Base-by-base conservation (phyloP, 75 land plant genomes). In the Picea sitchensis region DNA sequence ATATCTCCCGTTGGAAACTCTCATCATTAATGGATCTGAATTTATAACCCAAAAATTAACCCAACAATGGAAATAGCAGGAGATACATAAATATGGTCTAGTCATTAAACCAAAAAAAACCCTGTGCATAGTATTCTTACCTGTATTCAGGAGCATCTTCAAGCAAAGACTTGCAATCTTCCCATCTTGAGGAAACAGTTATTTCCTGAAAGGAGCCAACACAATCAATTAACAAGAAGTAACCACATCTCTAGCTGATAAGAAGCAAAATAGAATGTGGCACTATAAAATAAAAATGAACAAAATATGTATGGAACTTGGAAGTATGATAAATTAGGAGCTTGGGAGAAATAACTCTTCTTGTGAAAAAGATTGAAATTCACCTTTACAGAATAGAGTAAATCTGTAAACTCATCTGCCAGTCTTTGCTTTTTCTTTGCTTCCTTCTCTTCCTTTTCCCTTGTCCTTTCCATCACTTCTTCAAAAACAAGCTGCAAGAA, bases 371-470 rank as follows among this genome's bases (percentile, higher is more conserved):
- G 1, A 44, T 51, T 51, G 11, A 44, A 18, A 15, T n/a, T 17
- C 71, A 94, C 99, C 98, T 94, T 96, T 13, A 80, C 82, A 23
- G 86, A 80, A 59, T 83, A 80, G 18, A 96, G 81, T 15, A 94
- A 80, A 80, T 92, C 84, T 44, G 82, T 78, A 65, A 94, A 92
- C 64, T 96, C 94, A 67, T 96, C 98, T 21, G 85, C 89, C 59
- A 96, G 87, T 69, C 98, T 87, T 62, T 92, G 91, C 72, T 85
- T 91, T 61, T 88, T 96, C 86, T 94, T 96, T 75, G 98, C 93
- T 84, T 96, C 97, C 84, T 92, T 96, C 78, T 96, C 98, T 73
- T 96, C 99, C 84, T 96, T 94, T 83, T 96, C 97, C 81, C 86
- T 94, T 0, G 84, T 80, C 83, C 93, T 89, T 58, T 94, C 99